Percentiles rank a stretch among this genome's conserved stretches.
These are phyloP conservation scores for Microbotryomycetes sp. DNA, from an alignment of 1,284 basidiomycete species.

Conservation along the genomic window DNA sequence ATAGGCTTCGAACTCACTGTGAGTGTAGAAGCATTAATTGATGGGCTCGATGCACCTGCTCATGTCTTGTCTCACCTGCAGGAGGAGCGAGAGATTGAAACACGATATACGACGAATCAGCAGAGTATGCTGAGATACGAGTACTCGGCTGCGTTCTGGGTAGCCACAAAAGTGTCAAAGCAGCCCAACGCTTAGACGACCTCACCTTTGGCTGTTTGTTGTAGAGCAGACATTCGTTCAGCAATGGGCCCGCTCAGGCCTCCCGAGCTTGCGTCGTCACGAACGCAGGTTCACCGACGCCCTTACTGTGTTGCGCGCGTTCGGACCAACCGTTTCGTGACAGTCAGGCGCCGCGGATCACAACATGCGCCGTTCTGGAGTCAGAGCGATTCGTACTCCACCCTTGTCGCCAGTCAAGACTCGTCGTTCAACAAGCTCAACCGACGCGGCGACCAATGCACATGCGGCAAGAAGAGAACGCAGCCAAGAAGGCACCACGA, in stretches of 20 bases:
- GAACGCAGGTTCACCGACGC: neutral
- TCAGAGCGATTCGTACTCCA: neutral
- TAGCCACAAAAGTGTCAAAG: conserved; percentile 29
- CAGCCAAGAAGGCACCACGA: no score
- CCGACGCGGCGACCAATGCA: no score
- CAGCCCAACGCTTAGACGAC: no score
- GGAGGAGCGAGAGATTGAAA: conserved; percentile 72
- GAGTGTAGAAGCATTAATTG: conserved; percentile 39
- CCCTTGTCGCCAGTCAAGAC: neutral
- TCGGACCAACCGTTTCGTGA: neutral
- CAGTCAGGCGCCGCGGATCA: neutral
- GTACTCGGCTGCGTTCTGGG: conserved; percentile 56
- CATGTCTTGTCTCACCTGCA: conserved; percentile 40
- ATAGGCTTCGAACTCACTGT: conserved; percentile 81
- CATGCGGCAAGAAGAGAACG: no score
- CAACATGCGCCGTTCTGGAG: neutral
- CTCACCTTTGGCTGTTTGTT: neutral
- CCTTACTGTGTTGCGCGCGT: neutral
- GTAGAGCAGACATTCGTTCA: neutral
- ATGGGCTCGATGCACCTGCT: conserved; percentile 1
- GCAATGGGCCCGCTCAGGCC: neutral
- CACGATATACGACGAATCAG: conserved; percentile 80
- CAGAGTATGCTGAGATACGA: conserved; percentile 80
- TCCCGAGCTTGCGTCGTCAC: neutral
- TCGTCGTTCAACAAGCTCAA: no score